Evolutionary conservation across 352 stramenopile species (phyloP), one percentile per base, ranked within the genome.

Genomic region (Pythium angustatum): DNA sequence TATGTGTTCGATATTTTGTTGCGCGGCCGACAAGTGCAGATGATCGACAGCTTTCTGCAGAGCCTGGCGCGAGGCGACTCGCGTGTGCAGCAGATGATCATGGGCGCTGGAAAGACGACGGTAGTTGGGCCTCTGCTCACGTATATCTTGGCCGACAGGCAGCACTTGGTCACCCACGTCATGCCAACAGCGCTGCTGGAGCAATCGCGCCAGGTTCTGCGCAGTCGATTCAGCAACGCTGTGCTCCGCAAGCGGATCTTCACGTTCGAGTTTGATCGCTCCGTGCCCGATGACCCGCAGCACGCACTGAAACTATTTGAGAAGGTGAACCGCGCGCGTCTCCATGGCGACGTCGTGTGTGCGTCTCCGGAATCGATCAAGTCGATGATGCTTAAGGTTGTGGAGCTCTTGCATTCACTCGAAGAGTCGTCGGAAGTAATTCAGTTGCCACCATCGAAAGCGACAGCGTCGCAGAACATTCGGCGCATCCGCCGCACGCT

Each of bases 21-120:
- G 22, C 90, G 98, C 41, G 91, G 93, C 15, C 97, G 94, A 43
- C 98, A 99, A 78, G 97, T 99, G n/a, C 92, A 98, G 67, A 97
- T 99, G 77, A 97, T 99, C 17, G 91, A 98, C 61, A 99, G 98
- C 55, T 99, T 99, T 75, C 90, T 98, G 64, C 73, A 73, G n/a
- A 97, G 87, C 45, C 73, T 96, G 17, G 62, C 62, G 8, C 74
- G 72, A n/a, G 88, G 86, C 14, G 67, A 90, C 40, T 96, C 89
- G 1, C 77, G 85, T 28, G 88, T 96, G 12, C 85, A 97, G 53
- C 91, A 99, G 87, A 99, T 99, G 98, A 99, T 99, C 77, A 99
- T 99, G 98, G 98, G 98, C 24, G 97, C 96, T 5, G 98, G 98
- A 24, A 99, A 99, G 76, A 99, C 98, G 1, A 99, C 97, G 4